A percentile compares a stretch with the other conserved stretches of the same genome.
Conservation (phyloP, 176 grass and related monocot species). For the Aegilops tauschii region DNA sequence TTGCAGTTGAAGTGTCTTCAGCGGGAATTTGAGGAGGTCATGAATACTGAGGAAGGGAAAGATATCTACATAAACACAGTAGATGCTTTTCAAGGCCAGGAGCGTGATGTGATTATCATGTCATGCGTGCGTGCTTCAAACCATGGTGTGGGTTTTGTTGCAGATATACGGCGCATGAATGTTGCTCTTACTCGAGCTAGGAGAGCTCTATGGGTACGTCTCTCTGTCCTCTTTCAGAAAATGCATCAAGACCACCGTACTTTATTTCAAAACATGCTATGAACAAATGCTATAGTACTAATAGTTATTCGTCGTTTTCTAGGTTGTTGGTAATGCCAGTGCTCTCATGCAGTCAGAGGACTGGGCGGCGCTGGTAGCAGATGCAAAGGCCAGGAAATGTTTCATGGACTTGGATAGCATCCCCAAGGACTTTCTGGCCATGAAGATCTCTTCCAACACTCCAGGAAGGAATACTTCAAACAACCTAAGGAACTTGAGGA, state of each 20-base stretch:
- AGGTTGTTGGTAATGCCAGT: constrained; percentile 99
- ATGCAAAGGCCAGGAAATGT: constrained; percentile 92
- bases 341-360: constrained; percentile 90
- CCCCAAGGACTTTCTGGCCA: constrained; percentile 74
- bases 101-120: constrained; percentile 99
- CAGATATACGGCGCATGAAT: constrained; percentile 99
- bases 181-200: constrained; percentile 95
- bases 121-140: constrained; percentile 95
- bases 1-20: constrained; percentile 97
- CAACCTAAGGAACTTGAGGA: constrained; percentile 66
- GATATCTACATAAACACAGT: constrained; percentile 99
- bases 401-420: constrained; percentile 85
- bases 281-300: constrained; percentile 8
- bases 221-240: background rate
- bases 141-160: constrained; percentile 97
- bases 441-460: constrained; percentile 51
- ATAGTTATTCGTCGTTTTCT: constrained; percentile 28
- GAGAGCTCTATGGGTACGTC: constrained; percentile 86
- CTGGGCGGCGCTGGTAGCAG: constrained; percentile 81
- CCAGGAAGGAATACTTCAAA: constrained; percentile 54
- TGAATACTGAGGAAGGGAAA: constrained; percentile 89
- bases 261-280: background rate
- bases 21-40: constrained; percentile 78
- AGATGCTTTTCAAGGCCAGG: constrained; percentile 99
- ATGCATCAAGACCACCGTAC: background rate